A percentile compares a stretch with the other conserved stretches of the same genome.
phyloP scores from a whole-genome alignment of 2,329 filamentous ascomycete genomes.

The Ramularia endophylla region DNA sequence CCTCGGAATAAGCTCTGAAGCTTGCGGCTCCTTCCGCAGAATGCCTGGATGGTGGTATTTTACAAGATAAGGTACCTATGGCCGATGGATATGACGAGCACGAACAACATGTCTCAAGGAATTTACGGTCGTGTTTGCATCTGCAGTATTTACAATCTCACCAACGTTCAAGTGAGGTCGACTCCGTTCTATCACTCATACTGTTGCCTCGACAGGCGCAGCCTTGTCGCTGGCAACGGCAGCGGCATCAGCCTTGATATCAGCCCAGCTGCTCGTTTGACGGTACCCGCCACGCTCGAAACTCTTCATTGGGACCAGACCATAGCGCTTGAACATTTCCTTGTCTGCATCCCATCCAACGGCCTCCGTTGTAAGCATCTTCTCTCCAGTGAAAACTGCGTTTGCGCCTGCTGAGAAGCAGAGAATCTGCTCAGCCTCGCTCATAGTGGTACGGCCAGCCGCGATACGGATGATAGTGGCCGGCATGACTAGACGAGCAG shows the following conservation, averaged over 20 bases:
- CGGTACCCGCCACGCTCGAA: constrained; percentile 32
- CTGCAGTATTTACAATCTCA: no score
- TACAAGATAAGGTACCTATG: no score
- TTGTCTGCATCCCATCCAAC: constrained; percentile 87
- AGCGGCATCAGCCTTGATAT: constrained; percentile 18
- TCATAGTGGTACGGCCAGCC: constrained; percentile 75
- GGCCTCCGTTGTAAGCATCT: constrained; percentile 90
- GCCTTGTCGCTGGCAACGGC: constrained; percentile 1
- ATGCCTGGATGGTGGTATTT: no score
- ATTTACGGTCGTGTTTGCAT: no score
- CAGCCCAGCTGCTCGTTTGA: constrained; percentile 24
- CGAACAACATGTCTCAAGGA: no score
- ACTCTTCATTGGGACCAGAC: constrained; percentile 65
- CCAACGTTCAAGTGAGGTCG: no score
- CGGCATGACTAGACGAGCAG: constrained; percentile 76
- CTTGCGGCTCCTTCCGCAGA: no score
- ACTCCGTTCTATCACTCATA: no score
- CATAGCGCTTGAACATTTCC: constrained; percentile 77
- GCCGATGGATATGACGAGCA: no score
- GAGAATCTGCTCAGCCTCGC: constrained; percentile 80
- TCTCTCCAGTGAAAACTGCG: constrained; percentile 92
- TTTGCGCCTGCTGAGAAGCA: constrained; percentile 91
- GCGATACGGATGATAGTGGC: constrained; percentile 81
- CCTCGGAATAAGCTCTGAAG: no score
- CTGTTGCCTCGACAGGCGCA: constrained; percentile 3